Evolutionary conservation across 2,329 filamentous ascomycete genomes (phyloP).

Genomic region (Talaromyces sp.): DNA sequence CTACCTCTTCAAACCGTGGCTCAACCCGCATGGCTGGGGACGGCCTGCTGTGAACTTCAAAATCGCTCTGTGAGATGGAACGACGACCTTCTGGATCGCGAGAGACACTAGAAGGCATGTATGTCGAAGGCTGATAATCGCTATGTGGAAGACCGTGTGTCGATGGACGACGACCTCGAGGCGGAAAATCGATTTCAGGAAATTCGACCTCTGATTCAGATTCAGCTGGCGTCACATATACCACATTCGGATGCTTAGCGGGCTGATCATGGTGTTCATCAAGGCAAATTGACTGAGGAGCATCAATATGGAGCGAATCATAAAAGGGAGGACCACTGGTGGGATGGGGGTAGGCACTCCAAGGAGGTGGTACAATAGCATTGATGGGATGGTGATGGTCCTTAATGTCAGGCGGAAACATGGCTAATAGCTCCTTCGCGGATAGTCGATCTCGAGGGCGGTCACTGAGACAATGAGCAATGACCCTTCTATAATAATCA

Average conservation of each 20-base stretch:
- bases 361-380: constrained; percentile 3
- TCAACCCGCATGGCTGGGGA: constrained; percentile 10
- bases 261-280: constrained; percentile 3
- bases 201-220: constrained; percentile 5
- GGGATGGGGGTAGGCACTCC: not conserved
- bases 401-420: constrained; percentile 56
- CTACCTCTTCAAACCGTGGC: constrained; percentile 17
- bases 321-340: constrained; percentile 10
- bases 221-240: constrained; percentile 17
- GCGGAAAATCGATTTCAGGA: constrained; percentile 18
- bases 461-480: constrained; percentile 72
- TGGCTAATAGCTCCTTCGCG: constrained; percentile 66
- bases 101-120: constrained; percentile 15
- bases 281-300: constrained; percentile 10
- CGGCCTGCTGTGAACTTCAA: constrained; percentile 13
- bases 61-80: constrained; percentile 20
- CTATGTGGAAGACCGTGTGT: constrained; percentile 14
- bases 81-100: constrained; percentile 13
- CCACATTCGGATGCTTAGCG: constrained; percentile 11
- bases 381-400: not conserved
- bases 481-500: constrained; percentile 71
- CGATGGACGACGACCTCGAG: constrained; percentile 16
- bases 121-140: constrained; percentile 17
- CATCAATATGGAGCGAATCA: constrained; percentile 2
- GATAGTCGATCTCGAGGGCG: constrained; percentile 69